Evolutionary conservation across 1,284 basidiomycete genomes (phyloP).

Genomic region (Puccinia coronata): DNA sequence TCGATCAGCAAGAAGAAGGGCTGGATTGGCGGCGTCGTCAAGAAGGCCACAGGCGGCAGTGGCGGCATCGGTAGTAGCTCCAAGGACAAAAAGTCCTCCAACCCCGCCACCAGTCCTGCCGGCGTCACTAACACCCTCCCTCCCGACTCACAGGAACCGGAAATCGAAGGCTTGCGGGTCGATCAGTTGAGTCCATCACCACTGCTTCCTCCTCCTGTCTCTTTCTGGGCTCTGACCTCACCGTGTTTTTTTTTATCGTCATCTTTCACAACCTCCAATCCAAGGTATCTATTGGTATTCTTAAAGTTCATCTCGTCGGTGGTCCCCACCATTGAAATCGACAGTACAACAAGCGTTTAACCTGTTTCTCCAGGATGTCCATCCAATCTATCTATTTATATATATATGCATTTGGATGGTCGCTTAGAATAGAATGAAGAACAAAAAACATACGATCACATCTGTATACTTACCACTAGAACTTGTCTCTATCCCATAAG

Average conservation of each 20-base stretch:
- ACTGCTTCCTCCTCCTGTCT: background rate
- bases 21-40: slow-evolving; percentile 70
- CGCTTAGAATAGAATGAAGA: background rate
- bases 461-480: no score
- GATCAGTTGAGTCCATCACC: slow-evolving; percentile 67
- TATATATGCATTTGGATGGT: background rate
- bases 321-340: slow-evolving; percentile 47
- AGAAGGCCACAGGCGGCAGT: slow-evolving; percentile 67
- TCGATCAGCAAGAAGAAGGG: slow-evolving; percentile 74
- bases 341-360: slow-evolving; percentile 48
- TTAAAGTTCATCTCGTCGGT: slow-evolving; percentile 48
- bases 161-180: slow-evolving; percentile 82
- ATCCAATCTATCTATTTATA: background rate
- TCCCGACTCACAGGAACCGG: slow-evolving; percentile 66
- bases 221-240: background rate
- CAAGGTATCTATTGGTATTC: slow-evolving; percentile 43
- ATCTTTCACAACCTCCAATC: no score
- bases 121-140: slow-evolving; percentile 57
- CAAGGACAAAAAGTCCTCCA: slow-evolving; percentile 53
- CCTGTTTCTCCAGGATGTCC: background rate
- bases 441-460: background rate
- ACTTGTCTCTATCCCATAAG: no score
- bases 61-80: slow-evolving; percentile 47
- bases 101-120: slow-evolving; percentile 63
- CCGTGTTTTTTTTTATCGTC: background rate